A percentile compares a stretch with the other conserved stretches of the same genome.
phyloP scores from a whole-genome alignment of 768 basidiomycete species.

The Zangia roseola region DNA sequence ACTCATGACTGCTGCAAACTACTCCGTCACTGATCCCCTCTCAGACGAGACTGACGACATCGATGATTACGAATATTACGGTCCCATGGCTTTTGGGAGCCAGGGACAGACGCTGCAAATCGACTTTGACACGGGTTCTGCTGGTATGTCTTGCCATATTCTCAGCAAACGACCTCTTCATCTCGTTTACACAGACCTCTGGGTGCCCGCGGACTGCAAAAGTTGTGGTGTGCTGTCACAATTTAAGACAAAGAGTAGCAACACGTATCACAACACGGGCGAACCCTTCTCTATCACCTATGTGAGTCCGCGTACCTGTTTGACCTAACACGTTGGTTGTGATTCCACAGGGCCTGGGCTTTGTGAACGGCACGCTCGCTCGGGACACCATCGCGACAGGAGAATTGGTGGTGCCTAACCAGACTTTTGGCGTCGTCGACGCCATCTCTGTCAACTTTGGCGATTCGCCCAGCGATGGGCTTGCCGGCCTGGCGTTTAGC shows the following conservation, averaged over 20 bases:
- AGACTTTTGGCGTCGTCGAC: conserved; percentile 56
- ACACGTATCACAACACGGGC: conserved; percentile 37
- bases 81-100: conserved; percentile 49
- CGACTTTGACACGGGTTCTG: conserved; percentile 67
- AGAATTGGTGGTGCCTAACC: conserved; percentile 41
- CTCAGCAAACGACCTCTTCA: neutral
- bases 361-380: conserved; percentile 47
- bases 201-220: conserved; percentile 45
- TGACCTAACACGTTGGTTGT: neutral
- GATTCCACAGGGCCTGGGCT: conserved; percentile 47
- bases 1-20: neutral
- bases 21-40: conserved; percentile 25
- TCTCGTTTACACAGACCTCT: conserved; percentile 48
- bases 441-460: conserved; percentile 50
- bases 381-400: conserved; percentile 52
- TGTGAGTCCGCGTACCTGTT: conserved; percentile 28
- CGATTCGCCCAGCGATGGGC: conserved; percentile 51
- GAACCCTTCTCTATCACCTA: conserved; percentile 42
- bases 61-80: conserved; percentile 49
- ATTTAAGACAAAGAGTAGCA: conserved; percentile 41
- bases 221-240: conserved; percentile 36
- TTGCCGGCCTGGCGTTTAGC: conserved; percentile 63
- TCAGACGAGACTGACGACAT: conserved; percentile 38
- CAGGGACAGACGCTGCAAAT: conserved; percentile 51
- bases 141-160: conserved; percentile 9